Conservation (phyloP, 768 basidiomycete species). For the Lactarius sp. region DNA sequence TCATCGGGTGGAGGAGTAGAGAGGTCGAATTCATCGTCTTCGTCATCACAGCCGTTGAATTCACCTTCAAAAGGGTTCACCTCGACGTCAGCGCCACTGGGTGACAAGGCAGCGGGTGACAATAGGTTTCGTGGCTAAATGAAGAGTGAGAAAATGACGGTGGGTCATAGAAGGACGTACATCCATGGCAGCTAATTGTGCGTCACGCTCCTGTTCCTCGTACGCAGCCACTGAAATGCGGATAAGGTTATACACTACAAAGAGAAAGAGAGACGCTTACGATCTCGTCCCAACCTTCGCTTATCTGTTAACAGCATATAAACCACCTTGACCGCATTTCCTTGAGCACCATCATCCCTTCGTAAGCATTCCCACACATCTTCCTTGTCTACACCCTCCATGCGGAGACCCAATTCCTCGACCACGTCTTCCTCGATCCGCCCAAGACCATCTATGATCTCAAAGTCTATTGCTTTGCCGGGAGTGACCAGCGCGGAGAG, state of each 20-base stretch:
- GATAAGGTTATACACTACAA: constrained; percentile 21
- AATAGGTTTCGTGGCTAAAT: constrained; percentile 62
- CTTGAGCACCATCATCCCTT: constrained; percentile 76
- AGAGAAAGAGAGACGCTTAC: constrained; percentile 46
- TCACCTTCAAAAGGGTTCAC: constrained; percentile 80
- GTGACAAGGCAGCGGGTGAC: constrained; percentile 64
- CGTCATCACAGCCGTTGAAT: constrained; percentile 49
- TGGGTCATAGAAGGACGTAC: constrained; percentile 41
- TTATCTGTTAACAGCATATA: constrained; percentile 93
- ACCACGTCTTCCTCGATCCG: constrained; percentile 90
- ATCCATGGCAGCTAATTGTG: constrained; percentile 73
- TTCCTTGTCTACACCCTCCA: constrained; percentile 71
- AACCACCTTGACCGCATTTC: constrained; percentile 94
- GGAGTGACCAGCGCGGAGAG: constrained; percentile 69
- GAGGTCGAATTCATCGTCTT: constrained; percentile 50
- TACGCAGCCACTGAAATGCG: constrained; percentile 56
- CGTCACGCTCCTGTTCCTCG: constrained; percentile 84
- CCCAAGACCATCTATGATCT: constrained; percentile 88
- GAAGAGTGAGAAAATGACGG: constrained; percentile 8
- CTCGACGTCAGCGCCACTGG: constrained; percentile 52
- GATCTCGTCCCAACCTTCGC: constrained; percentile 71
- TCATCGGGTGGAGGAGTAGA: constrained; percentile 37
- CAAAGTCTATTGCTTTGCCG: constrained; percentile 63
- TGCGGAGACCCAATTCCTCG: constrained; percentile 66
- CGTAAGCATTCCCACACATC: constrained; percentile 86